These are phyloP conservation scores for Phaeosphaeriaceae sp. DNA, from an alignment of 2,329 filamentous ascomycete species.

Conservation along the genomic window DNA sequence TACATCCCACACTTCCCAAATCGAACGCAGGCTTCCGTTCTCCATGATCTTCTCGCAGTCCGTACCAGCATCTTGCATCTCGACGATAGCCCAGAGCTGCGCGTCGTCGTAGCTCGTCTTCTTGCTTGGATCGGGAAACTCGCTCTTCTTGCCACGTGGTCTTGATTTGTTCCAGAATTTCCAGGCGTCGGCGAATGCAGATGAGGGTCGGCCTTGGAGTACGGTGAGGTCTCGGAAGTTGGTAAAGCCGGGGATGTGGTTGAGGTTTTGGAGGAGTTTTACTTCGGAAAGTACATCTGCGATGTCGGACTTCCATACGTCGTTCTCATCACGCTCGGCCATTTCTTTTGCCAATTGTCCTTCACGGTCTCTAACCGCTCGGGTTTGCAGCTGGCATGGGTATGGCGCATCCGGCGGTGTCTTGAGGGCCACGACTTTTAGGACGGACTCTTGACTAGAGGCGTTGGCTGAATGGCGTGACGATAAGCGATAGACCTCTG, in stretches of 20 bases:
- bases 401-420: conserved; percentile 44
- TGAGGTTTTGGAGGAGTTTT: conserved; percentile 64
- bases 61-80: conserved; percentile 71
- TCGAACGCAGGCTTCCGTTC: conserved; percentile 41
- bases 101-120: conserved; percentile 61
- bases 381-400: conserved; percentile 38
- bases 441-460: conserved; percentile 53
- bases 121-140: conserved; percentile 65
- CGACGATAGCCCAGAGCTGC: conserved; percentile 70
- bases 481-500: conserved; percentile 69
- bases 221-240: conserved; percentile 67
- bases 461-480: conserved; percentile 34
- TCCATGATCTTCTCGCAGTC: conserved; percentile 58
- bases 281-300: conserved; percentile 57
- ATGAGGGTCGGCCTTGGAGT: conserved; percentile 63
- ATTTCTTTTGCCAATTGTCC: conserved; percentile 41
- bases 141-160: conserved; percentile 54
- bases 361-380: conserved; percentile 58
- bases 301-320: conserved; percentile 52
- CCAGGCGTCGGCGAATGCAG: conserved; percentile 58
- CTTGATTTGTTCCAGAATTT: conserved; percentile 53
- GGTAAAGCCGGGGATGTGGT: conserved; percentile 68
- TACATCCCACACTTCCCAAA: conserved; percentile 65
- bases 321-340: conserved; percentile 47
- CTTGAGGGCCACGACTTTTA: conserved; percentile 54